Evolutionary conservation across 2,329 filamentous ascomycete species (phyloP).

Genomic region (Pyricularia grisea): DNA sequence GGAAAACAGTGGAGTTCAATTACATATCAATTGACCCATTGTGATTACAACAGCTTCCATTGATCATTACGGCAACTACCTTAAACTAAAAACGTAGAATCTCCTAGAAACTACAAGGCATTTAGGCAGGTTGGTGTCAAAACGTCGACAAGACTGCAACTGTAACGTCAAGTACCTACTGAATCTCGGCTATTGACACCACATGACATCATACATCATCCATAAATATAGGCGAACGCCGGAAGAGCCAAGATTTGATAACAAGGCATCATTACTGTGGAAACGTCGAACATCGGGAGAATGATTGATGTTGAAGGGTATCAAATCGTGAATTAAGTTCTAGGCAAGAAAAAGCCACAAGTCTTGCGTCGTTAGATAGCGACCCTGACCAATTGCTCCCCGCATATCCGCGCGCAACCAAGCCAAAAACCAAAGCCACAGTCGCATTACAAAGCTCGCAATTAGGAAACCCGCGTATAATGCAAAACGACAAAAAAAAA

Average conservation of each 20-base stretch:
- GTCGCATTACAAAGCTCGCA: not conserved
- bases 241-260: not conserved
- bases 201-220: not conserved
- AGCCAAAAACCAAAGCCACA: slow-evolving; percentile 1
- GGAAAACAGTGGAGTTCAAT: not conserved
- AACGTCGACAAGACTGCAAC: not conserved
- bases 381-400: slow-evolving; percentile 2
- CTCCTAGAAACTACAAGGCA: not conserved
- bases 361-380: not conserved
- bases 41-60: not conserved
- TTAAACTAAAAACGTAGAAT: not conserved
- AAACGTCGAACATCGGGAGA: not conserved
- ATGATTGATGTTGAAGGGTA: not conserved
- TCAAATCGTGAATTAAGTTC: slow-evolving; percentile 3
- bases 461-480: not conserved
- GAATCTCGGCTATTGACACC: not conserved
- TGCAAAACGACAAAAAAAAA: slow-evolving; percentile 1
- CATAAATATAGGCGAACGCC: not conserved
- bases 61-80: not conserved
- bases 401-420: not conserved
- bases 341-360: not conserved
- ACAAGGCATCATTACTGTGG: not conserved
- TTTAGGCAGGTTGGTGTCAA: not conserved
- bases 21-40: not conserved
- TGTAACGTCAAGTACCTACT: not conserved